These are phyloP conservation scores for Podospora sp. DNA, from an alignment of 495 filamentous ascomycete genomes.

Conservation along the genomic window DNA sequence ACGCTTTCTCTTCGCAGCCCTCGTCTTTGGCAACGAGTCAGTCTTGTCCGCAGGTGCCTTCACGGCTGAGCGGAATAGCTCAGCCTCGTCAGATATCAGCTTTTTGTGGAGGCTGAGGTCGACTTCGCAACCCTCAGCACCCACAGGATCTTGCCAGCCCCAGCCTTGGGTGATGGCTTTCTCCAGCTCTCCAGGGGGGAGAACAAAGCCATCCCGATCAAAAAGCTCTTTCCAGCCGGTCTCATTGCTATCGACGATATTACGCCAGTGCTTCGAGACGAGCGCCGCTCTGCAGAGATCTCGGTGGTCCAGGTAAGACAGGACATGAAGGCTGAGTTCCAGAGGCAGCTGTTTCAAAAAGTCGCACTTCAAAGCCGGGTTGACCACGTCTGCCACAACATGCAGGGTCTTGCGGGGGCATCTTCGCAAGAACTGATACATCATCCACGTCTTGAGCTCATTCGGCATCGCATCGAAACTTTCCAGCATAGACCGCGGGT, in stretches of 20 bases:
- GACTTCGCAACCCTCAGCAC: conserved; percentile 71
- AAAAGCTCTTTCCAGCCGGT: conserved; percentile 94
- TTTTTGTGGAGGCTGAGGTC: conserved; percentile 65
- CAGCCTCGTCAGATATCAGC: conserved; percentile 52
- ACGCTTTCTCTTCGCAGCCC: conserved; percentile 48
- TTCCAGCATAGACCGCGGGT: conserved; percentile 82
- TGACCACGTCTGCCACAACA: conserved; percentile 88
- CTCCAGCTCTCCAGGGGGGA: conserved; percentile 83
- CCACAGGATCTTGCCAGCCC: conserved; percentile 95
- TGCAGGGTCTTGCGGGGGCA: conserved; percentile 89
- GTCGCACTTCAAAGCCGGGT: conserved; percentile 95
- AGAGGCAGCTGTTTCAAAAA: conserved; percentile 80
- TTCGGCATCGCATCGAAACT: conserved; percentile 88
- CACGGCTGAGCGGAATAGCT: conserved; percentile 41
- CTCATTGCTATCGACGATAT: conserved; percentile 87
- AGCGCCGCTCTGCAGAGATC: conserved; percentile 91
- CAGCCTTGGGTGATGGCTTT: conserved; percentile 90
- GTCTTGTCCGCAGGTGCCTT: conserved; percentile 42
- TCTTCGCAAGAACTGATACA: conserved; percentile 90
- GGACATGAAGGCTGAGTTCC: conserved; percentile 84
- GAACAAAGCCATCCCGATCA: conserved; percentile 74
- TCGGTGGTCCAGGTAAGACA: conserved; percentile 82
- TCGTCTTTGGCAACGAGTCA: conserved; percentile 31
- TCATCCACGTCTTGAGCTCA: conserved; percentile 87
- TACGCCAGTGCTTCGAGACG: conserved; percentile 92